These are phyloP conservation scores for Liquidambar formosana DNA, from an alignment of 164 flowering plant species.

Conservation along the genomic window DNA sequence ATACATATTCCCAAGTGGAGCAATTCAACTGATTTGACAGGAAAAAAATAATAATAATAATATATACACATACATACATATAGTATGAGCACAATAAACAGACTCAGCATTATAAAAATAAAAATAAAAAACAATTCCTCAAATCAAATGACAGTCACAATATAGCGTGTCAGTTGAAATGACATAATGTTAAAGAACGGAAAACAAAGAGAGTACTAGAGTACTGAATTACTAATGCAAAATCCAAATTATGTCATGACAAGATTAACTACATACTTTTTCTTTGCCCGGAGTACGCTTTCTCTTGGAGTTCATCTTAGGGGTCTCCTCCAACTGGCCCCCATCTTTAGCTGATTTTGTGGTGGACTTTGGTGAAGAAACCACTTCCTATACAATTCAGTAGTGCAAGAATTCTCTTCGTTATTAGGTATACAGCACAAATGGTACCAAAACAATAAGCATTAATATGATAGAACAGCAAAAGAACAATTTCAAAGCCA, in stretches of 20 bases:
- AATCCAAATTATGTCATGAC: not conserved
- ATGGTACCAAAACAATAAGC: not conserved
- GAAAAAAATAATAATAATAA: too few relatives aligned
- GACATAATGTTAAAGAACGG: not conserved
- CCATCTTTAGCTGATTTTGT: conserved; percentile 40
- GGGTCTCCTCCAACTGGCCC: conserved; percentile 36
- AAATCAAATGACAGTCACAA: too few relatives aligned
- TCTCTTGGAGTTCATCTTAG: conserved; percentile 47
- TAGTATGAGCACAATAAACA: too few relatives aligned
- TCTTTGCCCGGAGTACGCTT: conserved; percentile 45
- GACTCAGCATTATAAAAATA: too few relatives aligned
- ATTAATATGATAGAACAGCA: not conserved
- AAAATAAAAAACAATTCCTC: too few relatives aligned
- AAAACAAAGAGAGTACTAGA: not conserved
- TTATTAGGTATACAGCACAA: not conserved
- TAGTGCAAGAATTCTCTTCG: not conserved
- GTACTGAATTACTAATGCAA: not conserved
- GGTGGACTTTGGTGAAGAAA: conserved; percentile 37
- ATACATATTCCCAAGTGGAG: too few relatives aligned
- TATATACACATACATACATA: too few relatives aligned
- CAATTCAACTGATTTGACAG: too few relatives aligned
- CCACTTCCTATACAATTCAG: conserved; percentile 25
- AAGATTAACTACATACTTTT: conserved; percentile 31
- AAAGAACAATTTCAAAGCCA: not conserved
- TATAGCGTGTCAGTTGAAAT: not conserved